Evolutionary conservation across 2,329 filamentous ascomycete species (phyloP), one percentile per base, ranked within the genome.

Genomic region (Talaromyces sp.): DNA sequence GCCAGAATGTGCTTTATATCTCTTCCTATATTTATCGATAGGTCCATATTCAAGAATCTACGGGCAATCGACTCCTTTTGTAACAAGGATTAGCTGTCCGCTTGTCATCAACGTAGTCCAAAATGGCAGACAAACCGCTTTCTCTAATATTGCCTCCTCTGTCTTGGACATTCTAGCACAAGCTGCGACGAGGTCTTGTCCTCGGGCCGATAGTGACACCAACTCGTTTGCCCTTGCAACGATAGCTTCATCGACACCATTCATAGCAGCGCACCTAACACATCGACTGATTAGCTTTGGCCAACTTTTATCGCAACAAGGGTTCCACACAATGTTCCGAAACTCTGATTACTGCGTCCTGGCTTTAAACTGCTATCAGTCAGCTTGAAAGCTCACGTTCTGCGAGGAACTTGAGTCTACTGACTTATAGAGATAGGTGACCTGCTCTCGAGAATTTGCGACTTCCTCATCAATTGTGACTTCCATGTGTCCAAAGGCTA

Each of bases 291-390:
- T 62, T 35, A 66, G 9, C 9, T 39, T 27, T 8, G 13, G 27
- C 67, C 39, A 43, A 70, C 50, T n/a, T 2, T 1, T 22, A 16
- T 10, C 22, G 56, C 35, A 24, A 8, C 9, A 27, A 33, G 47
- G 50, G 10, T 22, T 49, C 6, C 19, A 64, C 75, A 85, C 76
- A 86, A 85, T 33, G 89, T 91, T 0, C 95, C 95, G 72, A 96
- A 96, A 73, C 93, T 97, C 14, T 90, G 90, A 8, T 82, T 87
- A 70, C 89, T 94, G 64, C 89, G 84, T 0, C 93, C 93, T 2
- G 81, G 69, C 43, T 79, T 77, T 67, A 86, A 82, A 69, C 82
- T 84, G 64, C 62, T 39, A 10, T 6, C n/a, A 49, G 58, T 70
- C 62, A 70, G 67, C 47, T 60, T 50, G 9, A 7, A 39, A 61